Base-by-base conservation (phyloP, 371 early-diverging fungal genomes). In the Sporodiniella umbellata region DNA sequence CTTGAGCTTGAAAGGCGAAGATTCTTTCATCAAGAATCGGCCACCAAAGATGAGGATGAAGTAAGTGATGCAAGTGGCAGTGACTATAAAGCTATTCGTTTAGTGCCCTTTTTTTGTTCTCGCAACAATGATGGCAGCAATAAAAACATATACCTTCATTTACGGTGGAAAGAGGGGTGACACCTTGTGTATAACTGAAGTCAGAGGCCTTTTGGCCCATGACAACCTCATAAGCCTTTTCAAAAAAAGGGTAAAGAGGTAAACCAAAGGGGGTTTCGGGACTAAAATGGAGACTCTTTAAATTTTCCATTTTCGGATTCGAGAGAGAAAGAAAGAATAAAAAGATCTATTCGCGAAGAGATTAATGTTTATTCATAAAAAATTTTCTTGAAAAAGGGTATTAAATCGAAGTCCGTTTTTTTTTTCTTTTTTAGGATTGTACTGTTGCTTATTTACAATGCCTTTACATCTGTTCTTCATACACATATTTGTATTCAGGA, bases 21-120 rank as follows among this genome's bases (percentile, higher is more conserved):
- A 60, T 46, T 72, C 67, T 61, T 68, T 78, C 87, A 89, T 84
- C 46, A 88, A 57, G 51, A 64, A 60, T 51, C 83, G 86, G 14
- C 84, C 84, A 39, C 87, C 86, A 72, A 88, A 86, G 64, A 90
- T 84, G 60, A 86, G 75, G 28, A 81, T 54, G 37, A 87, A 73
- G 64, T 90, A 90, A 37, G 79, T 65, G 48, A 77, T 54, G 48
- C 77, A 77, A 23, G 68, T 64, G 55, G 69, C 59, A 37, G 67
- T 63, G 15, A 89, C 86, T 65, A 50, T 6, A 12, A 31, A 8
- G 12, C 31, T n/a, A n/a, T n/a, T n/a, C n/a, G n/a, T n/a, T n/a
- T n/a, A n/a, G n/a, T n/a, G n/a, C n/a, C n/a, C n/a, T n/a, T n/a
- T n/a, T n/a, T n/a, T n/a, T n/a, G n/a, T n/a, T n/a, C n/a, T n/a